A percentile compares a stretch with the other conserved stretches of the same genome.
Evolutionary conservation across 23 red algal genomes (phyloP).

Genomic region (Chondrus crispus): DNA sequence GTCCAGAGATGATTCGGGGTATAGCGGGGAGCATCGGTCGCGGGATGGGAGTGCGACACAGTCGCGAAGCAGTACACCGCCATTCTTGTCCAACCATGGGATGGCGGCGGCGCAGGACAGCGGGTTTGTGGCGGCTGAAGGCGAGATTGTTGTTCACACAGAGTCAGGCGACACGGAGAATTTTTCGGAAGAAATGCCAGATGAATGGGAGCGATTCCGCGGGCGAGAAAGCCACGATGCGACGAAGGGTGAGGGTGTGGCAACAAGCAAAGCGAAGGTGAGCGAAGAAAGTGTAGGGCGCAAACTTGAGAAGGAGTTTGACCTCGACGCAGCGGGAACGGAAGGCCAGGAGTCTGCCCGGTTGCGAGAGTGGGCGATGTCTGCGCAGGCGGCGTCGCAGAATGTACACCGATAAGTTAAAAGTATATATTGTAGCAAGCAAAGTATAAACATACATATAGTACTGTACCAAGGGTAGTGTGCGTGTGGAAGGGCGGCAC

Average conservation of each 20-base stretch:
- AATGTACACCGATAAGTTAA: slow-evolving; percentile 55
- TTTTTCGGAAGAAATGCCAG: background rate
- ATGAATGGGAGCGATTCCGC: slow-evolving; percentile 25
- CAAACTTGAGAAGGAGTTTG: background rate
- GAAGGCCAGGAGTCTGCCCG: slow-evolving; percentile 32
- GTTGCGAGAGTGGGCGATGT: slow-evolving; percentile 52
- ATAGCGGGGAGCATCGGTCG: background rate
- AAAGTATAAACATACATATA: too few species aligned
- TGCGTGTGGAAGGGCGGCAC: too few species aligned
- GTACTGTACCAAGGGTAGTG: too few species aligned
- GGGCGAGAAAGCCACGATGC: too few species aligned
- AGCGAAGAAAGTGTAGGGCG: background rate
- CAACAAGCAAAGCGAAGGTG: background rate
- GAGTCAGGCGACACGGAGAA: background rate
- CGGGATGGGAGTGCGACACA: too few species aligned
- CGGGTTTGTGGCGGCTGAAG: background rate
- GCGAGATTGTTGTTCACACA: background rate
- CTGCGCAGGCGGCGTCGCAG: slow-evolving; percentile 44
- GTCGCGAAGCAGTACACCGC: background rate
- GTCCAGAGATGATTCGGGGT: background rate
- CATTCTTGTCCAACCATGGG: background rate
- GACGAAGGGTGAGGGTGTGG: background rate
- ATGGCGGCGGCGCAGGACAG: background rate
- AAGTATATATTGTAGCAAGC: too few species aligned
- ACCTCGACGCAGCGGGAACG: background rate